Base-by-base conservation (phyloP, 2,329 filamentous ascomycete species). In the Emergomyces orientalis region DNA sequence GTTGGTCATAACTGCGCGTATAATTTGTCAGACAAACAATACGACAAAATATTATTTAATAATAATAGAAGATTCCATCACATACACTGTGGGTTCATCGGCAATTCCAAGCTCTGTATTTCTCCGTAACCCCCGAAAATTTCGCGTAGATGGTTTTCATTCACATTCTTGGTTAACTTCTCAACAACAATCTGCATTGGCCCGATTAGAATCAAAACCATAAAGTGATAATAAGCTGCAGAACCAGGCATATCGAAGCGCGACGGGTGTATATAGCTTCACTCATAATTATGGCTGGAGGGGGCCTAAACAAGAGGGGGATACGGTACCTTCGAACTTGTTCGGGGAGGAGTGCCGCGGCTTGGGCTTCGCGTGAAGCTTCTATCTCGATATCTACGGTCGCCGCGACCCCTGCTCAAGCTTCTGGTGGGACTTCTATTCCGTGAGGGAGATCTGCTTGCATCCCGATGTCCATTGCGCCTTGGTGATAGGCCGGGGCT, bases 81-180 rank as follows among this genome's bases (percentile, higher is more conserved):
- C 86, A 75, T 81, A 94, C 91, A 94, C 67, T 87, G 84, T 72
- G 88, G 84, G 72, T 95, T 97, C 76, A 97, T 86, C 2, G 94
- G 94, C 68, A 99, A 84, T 71, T 97, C 91, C 27, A 99, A 80
- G 68, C 94, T 90, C 69, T 88, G 84, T 69, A 99, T 95, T 25
- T 83, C 82, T 59, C 94, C 94, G 73, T 94, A 99, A 45, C 85
- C 83, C 58, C 90, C 88, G 73, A 99, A 99, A 64, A 99, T 96
- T 74, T 99, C 94, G 68, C 86, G 84, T 7, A 99, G 80, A 71
- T 99, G 94, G 22, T 84, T 84, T 73, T 93, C 90, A 63, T 90
- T 95, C 69, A 99, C 88, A 71, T 96, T 97, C 75, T 95, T 96
- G 3, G 93, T 96, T 71, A 99, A 82, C 66, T 95, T 92, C 76